Evolutionary conservation across 2,329 filamentous ascomycete species (phyloP).

Genomic region (Bretziella fagacearum): DNA sequence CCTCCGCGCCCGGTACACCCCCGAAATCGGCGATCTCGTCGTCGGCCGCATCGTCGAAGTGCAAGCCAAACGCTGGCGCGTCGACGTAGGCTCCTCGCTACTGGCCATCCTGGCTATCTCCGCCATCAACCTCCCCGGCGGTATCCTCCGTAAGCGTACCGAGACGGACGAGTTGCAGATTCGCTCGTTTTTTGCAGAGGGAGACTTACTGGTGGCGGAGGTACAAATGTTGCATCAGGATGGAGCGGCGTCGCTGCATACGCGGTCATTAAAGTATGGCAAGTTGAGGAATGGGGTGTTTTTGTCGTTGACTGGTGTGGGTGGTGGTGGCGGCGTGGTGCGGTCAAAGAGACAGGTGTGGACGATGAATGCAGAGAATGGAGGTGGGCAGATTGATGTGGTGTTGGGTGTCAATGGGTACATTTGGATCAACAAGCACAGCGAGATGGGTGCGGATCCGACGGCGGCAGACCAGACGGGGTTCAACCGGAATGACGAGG

Average conservation of each 20-base stretch:
- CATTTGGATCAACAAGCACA: slow-evolving; percentile 83
- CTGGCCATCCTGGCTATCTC: slow-evolving; percentile 72
- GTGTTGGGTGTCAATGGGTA: slow-evolving; percentile 92
- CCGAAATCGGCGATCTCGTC: slow-evolving; percentile 90
- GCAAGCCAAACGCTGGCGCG: slow-evolving; percentile 84
- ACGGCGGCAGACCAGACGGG: slow-evolving; percentile 40
- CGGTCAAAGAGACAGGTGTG: slow-evolving; percentile 73
- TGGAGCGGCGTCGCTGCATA: slow-evolving; percentile 76
- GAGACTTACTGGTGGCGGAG: slow-evolving; percentile 84
- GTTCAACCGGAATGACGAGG: slow-evolving; percentile 81
- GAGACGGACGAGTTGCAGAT: slow-evolving; percentile 96
- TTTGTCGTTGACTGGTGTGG: slow-evolving; percentile 61
- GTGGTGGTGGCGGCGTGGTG: slow-evolving; percentile 75
- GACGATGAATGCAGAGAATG: slow-evolving; percentile 46
- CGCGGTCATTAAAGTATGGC: slow-evolving; percentile 78
- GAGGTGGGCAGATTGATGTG: slow-evolving; percentile 57
- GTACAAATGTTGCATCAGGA: slow-evolving; percentile 81
- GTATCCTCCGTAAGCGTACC: slow-evolving; percentile 77
- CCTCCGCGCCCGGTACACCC: slow-evolving; percentile 79
- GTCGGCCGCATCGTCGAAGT: slow-evolving; percentile 89
- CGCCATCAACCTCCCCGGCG: slow-evolving; percentile 86
- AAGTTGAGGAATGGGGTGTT: slow-evolving; percentile 92
- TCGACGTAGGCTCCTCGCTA: slow-evolving; percentile 78
- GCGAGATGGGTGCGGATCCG: slow-evolving; percentile 38
- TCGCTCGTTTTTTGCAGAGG: slow-evolving; percentile 89